Conservation (phyloP, 2,329 filamentous ascomycete genomes). For the Talaromyces marneffei region DNA sequence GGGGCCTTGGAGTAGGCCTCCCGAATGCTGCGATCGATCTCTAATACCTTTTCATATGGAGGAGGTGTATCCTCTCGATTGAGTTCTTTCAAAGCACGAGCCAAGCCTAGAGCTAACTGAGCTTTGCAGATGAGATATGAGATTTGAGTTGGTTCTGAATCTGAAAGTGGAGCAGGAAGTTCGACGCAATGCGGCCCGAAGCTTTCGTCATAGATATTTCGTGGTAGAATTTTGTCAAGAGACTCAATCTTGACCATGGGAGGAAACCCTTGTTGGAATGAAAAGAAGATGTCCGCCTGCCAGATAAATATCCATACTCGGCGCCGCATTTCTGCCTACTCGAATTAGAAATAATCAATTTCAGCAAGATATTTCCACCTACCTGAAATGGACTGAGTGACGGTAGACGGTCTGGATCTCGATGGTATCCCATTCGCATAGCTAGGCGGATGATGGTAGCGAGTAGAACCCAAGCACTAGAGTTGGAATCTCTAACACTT, state of each 20-base stretch:
- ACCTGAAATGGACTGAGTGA: constrained; percentile 25
- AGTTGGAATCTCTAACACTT: neutral
- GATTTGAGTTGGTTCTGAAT: constrained; percentile 3
- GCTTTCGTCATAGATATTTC: constrained; percentile 5
- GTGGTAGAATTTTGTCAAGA: neutral
- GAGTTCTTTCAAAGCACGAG: constrained; percentile 4
- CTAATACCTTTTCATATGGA: neutral
- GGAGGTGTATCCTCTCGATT: neutral
- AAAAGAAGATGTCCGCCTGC: neutral
- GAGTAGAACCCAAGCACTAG: constrained; percentile 57
- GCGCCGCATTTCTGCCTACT: constrained; percentile 42
- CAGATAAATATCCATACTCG: constrained; percentile 45
- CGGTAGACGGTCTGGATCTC: constrained; percentile 50
- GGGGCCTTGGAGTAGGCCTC: neutral
- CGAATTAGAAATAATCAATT: neutral
- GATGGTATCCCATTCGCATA: constrained; percentile 72
- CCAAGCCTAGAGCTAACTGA: neutral
- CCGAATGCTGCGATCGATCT: neutral
- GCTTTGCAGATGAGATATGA: constrained; percentile 5
- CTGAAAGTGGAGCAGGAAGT: neutral
- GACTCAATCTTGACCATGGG: constrained; percentile 6
- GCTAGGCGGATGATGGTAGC: constrained; percentile 67
- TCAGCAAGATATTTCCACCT: neutral
- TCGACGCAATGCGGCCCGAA: neutral
- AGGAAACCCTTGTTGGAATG: constrained; percentile 3